Conservation (phyloP, 176 grass and related monocot species). For the Paspalum notatum region DNA sequence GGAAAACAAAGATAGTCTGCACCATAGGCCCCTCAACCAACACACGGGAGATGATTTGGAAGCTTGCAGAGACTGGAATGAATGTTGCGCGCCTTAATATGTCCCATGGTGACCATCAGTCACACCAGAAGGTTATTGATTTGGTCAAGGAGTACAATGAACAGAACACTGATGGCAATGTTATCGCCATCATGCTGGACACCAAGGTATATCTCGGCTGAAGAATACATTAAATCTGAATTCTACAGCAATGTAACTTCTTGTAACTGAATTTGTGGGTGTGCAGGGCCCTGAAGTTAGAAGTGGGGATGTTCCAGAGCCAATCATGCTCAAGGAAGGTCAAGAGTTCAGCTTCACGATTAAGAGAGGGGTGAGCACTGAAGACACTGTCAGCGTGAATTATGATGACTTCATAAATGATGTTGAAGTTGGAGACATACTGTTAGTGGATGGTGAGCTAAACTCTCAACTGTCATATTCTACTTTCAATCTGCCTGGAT, state of each 20-base stretch:
- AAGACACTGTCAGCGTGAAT: constrained; percentile 91
- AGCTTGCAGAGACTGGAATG: constrained; percentile 92
- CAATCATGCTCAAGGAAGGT: constrained; percentile 83
- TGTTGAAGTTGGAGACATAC: constrained; percentile 93
- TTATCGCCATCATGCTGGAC: constrained; percentile 94
- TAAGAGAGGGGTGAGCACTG: constrained; percentile 76
- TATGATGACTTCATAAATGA: constrained; percentile 98
- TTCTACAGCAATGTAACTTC: not conserved
- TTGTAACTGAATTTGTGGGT: constrained; percentile 28
- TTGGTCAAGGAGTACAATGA: constrained; percentile 94
- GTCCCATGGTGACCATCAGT: constrained; percentile 97
- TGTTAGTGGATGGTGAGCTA: constrained; percentile 93
- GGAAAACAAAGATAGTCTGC: constrained; percentile 98
- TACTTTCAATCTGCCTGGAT: not conserved
- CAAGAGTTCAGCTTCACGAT: constrained; percentile 95
- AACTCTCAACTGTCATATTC: constrained; percentile 30
- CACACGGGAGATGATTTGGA: constrained; percentile 93
- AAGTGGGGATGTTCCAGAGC: constrained; percentile 93
- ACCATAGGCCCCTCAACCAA: constrained; percentile 95
- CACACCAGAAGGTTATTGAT: constrained; percentile 93
- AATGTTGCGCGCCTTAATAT: constrained; percentile 92
- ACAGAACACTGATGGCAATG: constrained; percentile 71
- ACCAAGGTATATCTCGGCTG: constrained; percentile 65
- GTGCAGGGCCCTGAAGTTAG: constrained; percentile 96
- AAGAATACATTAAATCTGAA: constrained; percentile 27